phyloP scores from a whole-genome alignment of 805 yeast genomes.

The Kuraishia ogatae region DNA sequence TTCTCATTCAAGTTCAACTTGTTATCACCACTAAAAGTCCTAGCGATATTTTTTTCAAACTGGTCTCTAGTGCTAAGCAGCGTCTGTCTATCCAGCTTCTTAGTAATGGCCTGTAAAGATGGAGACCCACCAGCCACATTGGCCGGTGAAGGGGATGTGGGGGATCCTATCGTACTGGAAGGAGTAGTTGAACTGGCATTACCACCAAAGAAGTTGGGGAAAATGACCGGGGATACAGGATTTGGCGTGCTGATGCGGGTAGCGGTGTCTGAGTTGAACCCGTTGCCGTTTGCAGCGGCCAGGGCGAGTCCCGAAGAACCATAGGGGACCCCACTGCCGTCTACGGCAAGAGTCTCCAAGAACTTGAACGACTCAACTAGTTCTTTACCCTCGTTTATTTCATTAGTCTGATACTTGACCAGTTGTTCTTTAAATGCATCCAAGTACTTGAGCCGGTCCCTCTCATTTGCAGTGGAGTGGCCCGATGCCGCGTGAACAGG shows the following conservation, averaged over 20 bases:
- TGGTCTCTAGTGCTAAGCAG: slow-evolving; percentile 31
- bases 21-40: slow-evolving; percentile 46
- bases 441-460: slow-evolving; percentile 24
- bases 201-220: slow-evolving; percentile 1
- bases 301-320: background rate
- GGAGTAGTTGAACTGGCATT: background rate
- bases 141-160: background rate
- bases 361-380: slow-evolving; percentile 18
- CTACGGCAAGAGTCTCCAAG: slow-evolving; percentile 16
- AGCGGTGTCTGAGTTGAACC: background rate
- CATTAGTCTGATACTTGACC: slow-evolving; percentile 21
- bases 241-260: slow-evolving; percentile 6
- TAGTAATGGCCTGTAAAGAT: background rate
- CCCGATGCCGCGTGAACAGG: slow-evolving; percentile 5
- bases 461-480: slow-evolving; percentile 20
- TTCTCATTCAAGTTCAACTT: slow-evolving; percentile 63
- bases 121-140: background rate
- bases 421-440: slow-evolving; percentile 31
- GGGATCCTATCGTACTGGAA: background rate
- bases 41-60: slow-evolving; percentile 34
- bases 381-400: slow-evolving; percentile 9
- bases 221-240: slow-evolving; percentile 9
- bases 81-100: slow-evolving; percentile 19
- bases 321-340: background rate
- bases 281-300: background rate